These are phyloP conservation scores for Fraxinus nigra DNA, from an alignment of 305 asterid genomes.

Conservation along the genomic window DNA sequence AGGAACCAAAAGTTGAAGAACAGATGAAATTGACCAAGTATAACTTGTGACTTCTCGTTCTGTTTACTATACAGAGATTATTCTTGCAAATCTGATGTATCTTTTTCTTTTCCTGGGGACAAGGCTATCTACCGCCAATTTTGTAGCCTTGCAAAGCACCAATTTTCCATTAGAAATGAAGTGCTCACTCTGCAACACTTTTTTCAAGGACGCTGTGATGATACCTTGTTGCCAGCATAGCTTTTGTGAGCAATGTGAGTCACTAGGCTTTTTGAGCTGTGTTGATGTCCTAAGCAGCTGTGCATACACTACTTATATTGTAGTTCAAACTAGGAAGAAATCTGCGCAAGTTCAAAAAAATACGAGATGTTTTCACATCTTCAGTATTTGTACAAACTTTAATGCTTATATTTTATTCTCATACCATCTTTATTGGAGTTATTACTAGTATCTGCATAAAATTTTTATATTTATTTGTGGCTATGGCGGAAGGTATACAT, in stretches of 20 bases:
- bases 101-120: conserved; percentile 3
- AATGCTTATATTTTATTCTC: not conserved
- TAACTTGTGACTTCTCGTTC: not conserved
- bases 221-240: conserved; percentile 98
- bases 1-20: conserved; percentile 33
- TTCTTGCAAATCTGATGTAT: conserved; percentile 32
- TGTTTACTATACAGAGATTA: not conserved
- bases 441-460: not conserved
- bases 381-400: not conserved
- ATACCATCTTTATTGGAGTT: not conserved
- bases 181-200: conserved; percentile 66
- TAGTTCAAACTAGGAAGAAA: not conserved
- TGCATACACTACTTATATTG: not conserved
- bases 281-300: conserved; percentile 17
- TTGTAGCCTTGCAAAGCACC: conserved; percentile 27
- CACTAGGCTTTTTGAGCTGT: conserved; percentile 17
- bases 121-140: conserved; percentile 27
- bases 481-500: conserved; percentile 47
- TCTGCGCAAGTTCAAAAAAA: not conserved
- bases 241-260: conserved; percentile 87
- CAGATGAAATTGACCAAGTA: conserved; percentile 48
- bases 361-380: not conserved
- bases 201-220: conserved; percentile 87
- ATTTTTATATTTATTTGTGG: not conserved
- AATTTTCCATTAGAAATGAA: conserved; percentile 45